Evolutionary conservation across 306 rosid genomes (phyloP).

Genomic region (Vigna unguiculata): DNA sequence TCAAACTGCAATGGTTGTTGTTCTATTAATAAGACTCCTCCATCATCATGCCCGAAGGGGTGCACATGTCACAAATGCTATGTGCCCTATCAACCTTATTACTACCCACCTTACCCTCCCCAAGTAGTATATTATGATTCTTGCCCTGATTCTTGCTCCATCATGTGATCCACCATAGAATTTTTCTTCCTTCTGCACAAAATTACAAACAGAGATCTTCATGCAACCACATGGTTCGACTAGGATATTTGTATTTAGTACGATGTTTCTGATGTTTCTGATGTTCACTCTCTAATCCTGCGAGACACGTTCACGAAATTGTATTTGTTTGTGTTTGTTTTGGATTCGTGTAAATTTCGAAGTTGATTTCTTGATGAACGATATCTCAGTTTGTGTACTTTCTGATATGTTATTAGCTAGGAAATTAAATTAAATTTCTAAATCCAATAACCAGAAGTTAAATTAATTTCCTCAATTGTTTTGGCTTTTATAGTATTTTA

Average conservation of each 20-base stretch:
- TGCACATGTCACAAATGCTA: constrained; percentile 31
- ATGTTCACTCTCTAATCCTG: not conserved
- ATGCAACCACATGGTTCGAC: not conserved
- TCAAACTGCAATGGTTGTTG: constrained; percentile 1
- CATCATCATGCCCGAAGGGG: constrained; percentile 36
- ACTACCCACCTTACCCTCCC: constrained; percentile 31
- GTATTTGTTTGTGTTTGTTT: not conserved
- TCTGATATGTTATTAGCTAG: not conserved
- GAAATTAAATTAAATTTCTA: not conserved
- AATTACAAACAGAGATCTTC: too few relatives aligned
- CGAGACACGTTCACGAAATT: not conserved
- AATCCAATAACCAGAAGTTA: too few relatives aligned
- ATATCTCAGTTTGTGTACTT: not conserved
- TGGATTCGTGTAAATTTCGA: not conserved
- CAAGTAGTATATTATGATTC: constrained; percentile 34
- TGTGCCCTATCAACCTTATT: constrained; percentile 18
- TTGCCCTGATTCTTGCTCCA: constrained; percentile 22
- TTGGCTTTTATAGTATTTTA: not conserved
- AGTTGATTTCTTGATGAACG: not conserved
- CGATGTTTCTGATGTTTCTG: too few relatives aligned
- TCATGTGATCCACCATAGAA: constrained; percentile 31
- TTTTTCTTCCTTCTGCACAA: too few relatives aligned
- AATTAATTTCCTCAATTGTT: too few relatives aligned
- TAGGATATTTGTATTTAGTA: not conserved
- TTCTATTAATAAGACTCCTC: not conserved